Percentiles rank a stretch among this genome's conserved stretches.
These are phyloP conservation scores for Russula sp. DNA, from an alignment of 768 basidiomycete species.

Conservation along the genomic window DNA sequence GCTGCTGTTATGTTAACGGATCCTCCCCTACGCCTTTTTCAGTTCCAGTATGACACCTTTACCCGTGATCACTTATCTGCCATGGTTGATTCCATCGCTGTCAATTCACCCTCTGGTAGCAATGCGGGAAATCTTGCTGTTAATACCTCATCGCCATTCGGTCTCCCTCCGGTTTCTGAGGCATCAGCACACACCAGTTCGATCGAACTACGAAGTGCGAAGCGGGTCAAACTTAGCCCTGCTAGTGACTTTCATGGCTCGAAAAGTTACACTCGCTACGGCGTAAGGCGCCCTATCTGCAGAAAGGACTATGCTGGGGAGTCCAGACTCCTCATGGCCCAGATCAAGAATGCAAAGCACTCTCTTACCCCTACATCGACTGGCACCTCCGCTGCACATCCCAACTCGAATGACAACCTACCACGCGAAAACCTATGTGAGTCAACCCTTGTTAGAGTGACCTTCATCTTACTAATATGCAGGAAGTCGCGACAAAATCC, in stretches of 20 bases:
- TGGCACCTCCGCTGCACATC: slow-evolving; percentile 25
- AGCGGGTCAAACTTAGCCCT: slow-evolving; percentile 75
- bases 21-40: slow-evolving; percentile 78
- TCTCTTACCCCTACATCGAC: slow-evolving; percentile 63
- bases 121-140: slow-evolving; percentile 36
- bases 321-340: slow-evolving; percentile 68
- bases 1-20: slow-evolving; percentile 45
- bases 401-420: neutral
- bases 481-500: neutral
- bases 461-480: neutral
- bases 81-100: slow-evolving; percentile 90
- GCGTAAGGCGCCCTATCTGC: slow-evolving; percentile 42
- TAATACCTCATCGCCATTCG: slow-evolving; percentile 40
- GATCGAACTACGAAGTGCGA: slow-evolving; percentile 57
- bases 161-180: slow-evolving; percentile 43
- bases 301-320: slow-evolving; percentile 72
- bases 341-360: slow-evolving; percentile 70
- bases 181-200: slow-evolving; percentile 37
- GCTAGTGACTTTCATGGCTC: slow-evolving; percentile 50
- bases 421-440: neutral
- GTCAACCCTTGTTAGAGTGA: neutral
- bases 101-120: slow-evolving; percentile 57
- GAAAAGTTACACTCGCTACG: slow-evolving; percentile 39
- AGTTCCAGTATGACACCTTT: slow-evolving; percentile 93
- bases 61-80: slow-evolving; percentile 92